These are phyloP conservation scores for Phytophthora melonis DNA, from an alignment of 352 stramenopile species.

Conservation along the genomic window DNA sequence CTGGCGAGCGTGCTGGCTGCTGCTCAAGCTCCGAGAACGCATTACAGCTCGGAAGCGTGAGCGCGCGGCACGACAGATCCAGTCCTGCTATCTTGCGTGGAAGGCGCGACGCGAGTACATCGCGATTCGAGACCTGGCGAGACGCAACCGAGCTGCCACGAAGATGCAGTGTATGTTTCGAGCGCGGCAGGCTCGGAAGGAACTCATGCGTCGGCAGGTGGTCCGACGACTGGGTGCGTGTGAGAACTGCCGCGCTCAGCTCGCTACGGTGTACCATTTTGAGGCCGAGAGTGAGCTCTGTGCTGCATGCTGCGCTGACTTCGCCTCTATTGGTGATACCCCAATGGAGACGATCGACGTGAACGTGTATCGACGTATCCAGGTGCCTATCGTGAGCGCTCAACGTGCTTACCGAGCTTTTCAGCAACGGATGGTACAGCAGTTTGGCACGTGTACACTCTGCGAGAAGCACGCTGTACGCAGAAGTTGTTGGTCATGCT, in stretches of 20 bases:
- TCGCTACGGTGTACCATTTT: slow-evolving; percentile 53
- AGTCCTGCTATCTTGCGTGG: slow-evolving; percentile 32
- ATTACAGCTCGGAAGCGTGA: slow-evolving; percentile 22
- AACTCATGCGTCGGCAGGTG: slow-evolving; percentile 46
- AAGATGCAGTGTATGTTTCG: slow-evolving; percentile 62
- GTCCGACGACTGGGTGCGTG: slow-evolving; percentile 50
- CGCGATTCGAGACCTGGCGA: slow-evolving; percentile 30
- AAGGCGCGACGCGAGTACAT: slow-evolving; percentile 36
- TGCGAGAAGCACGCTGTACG: slow-evolving; percentile 53
- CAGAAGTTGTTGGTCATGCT: slow-evolving; percentile 53
- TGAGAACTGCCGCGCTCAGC: slow-evolving; percentile 48
- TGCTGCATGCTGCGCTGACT: slow-evolving; percentile 35
- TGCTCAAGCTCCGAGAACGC: slow-evolving; percentile 24
- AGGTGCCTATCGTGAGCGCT: slow-evolving; percentile 24
- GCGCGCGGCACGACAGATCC: slow-evolving; percentile 30
- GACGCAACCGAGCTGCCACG: slow-evolving; percentile 47
- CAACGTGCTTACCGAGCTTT: slow-evolving; percentile 55
- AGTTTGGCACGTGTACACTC: slow-evolving; percentile 50
- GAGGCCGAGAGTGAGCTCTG: slow-evolving; percentile 44
- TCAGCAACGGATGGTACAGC: slow-evolving; percentile 26
- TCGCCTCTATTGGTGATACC: slow-evolving; percentile 9
- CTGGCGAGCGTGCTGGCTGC: slow-evolving; percentile 45
- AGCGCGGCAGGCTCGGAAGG: slow-evolving; percentile 28
- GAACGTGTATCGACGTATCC: slow-evolving; percentile 42
- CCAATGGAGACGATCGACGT: slow-evolving; percentile 39